Base-by-base conservation (phyloP, 2,329 filamentous ascomycete genomes). In the Coleophoma crateriformis region DNA sequence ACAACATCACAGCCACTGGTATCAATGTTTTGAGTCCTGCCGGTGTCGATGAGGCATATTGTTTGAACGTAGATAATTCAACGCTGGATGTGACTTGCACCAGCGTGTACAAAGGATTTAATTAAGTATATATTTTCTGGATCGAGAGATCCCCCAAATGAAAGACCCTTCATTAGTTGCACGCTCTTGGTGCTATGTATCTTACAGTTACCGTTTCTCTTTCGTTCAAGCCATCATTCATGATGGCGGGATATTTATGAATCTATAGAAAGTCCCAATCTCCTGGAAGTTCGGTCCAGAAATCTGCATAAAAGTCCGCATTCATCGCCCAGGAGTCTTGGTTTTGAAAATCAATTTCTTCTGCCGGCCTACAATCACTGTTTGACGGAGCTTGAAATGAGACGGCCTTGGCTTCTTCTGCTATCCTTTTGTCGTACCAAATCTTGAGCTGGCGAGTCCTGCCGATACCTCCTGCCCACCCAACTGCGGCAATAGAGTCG, bases 1-100 rank as follows among this genome's bases (percentile, higher is more conserved):
- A 62, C 40, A 70, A 79, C 51, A 83, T 84, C 54, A 67, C 68
- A 11, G 68, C 68, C 0, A 62, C 63, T 22, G 66, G 71, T 45
- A 74, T 80, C 34, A 62, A 71, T 33, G 72, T 80, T 4, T 62
- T 63, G 17, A 74, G 73, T 48, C 76, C 77, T 0, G 71, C 63
- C 40, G 76, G 74, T 4, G 65, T 67, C 4, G 64, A 71, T 48
- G 51, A 62, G 33, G 73, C 68, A 45, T 64, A 68, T 44, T 77
- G 74, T 56, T 67, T 67, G 7, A 76, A 73, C 61, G 69, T 72
- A 46, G 59, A 71, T 49, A 51, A 65, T 44, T 60, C 56, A 17
- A 47, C 59, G 2, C 50, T 71, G 52, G 63, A 68, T 53, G 60
- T 71, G 6, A 65, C 63, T 19, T 71, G 68, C 49, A 58, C 60